phyloP scores from a whole-genome alignment of 192 early-diverging fungal genomes.

The Jimgerdemannia lactiflua region DNA sequence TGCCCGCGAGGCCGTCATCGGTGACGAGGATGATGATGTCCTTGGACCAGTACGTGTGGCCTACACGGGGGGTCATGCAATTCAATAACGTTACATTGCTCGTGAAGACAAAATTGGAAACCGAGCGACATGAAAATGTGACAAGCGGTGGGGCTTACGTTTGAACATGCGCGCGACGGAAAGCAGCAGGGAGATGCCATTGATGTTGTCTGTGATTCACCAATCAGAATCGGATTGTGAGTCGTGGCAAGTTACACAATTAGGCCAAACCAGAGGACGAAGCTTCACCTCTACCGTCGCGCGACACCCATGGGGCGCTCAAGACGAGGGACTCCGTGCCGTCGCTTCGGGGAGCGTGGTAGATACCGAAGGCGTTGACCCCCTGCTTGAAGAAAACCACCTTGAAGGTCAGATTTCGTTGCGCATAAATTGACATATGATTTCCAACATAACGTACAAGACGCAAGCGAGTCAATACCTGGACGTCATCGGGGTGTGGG shows the following conservation, averaged over 20 bases:
- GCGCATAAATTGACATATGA: too few species aligned
- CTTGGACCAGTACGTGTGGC: constrained; percentile 85
- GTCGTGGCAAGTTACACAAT: too few species aligned
- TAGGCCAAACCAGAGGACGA: not conserved
- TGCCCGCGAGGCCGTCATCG: constrained; percentile 70
- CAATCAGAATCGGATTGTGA: not conserved
- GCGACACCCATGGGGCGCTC: constrained; percentile 76
- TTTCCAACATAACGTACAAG: not conserved
- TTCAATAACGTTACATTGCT: constrained; percentile 14
- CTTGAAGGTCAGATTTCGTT: too few species aligned
- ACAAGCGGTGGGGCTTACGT: constrained; percentile 24
- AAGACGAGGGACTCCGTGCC: constrained; percentile 87
- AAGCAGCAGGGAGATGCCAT: constrained; percentile 41
- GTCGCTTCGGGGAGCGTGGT: constrained; percentile 79
- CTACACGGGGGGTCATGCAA: constrained; percentile 8
- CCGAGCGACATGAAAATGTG: not conserved
- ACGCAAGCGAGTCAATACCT: constrained; percentile 29
- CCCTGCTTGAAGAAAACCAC: constrained; percentile 26
- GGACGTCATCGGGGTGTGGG: not conserved
- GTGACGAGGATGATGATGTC: constrained; percentile 89
- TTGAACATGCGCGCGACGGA: constrained; percentile 55
- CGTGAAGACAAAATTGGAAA: constrained; percentile 6
- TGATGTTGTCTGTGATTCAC: constrained; percentile 36
- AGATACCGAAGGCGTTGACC: constrained; percentile 78
- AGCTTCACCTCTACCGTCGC: constrained; percentile 39